Evolutionary conservation across 2,329 filamentous ascomycete genomes (phyloP).

Genomic region (Immersiporthe knoxdaviesiana): DNA sequence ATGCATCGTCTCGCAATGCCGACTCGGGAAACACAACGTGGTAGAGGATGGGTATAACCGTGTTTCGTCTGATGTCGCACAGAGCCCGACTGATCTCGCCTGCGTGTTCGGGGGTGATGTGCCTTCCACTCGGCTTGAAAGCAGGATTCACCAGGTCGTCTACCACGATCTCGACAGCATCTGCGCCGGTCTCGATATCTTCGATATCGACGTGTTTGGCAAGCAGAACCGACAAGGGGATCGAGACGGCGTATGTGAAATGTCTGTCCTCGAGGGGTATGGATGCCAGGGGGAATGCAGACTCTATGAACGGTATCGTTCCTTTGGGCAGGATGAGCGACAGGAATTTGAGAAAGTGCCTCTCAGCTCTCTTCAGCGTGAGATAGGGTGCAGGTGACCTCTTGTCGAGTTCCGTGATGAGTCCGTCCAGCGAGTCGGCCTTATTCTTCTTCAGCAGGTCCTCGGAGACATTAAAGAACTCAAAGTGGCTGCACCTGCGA

Average conservation of each 20-base stretch:
- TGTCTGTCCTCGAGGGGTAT: slow-evolving; percentile 62
- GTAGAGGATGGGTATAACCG: slow-evolving; percentile 62
- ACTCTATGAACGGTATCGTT: slow-evolving; percentile 61
- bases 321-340: slow-evolving; percentile 60
- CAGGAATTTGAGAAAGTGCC: slow-evolving; percentile 71
- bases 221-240: slow-evolving; percentile 62
- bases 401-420: slow-evolving; percentile 40
- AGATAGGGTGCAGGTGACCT: slow-evolving; percentile 61
- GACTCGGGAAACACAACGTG: slow-evolving; percentile 48
- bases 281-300: slow-evolving; percentile 66
- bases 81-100: slow-evolving; percentile 61
- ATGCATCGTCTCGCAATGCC: slow-evolving; percentile 32
- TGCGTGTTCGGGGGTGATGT: slow-evolving; percentile 41
- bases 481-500: slow-evolving; percentile 70
- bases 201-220: slow-evolving; percentile 61
- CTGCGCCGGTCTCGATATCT: slow-evolving; percentile 66
- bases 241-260: slow-evolving; percentile 69
- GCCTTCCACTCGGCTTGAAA: slow-evolving; percentile 24
- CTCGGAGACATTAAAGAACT: slow-evolving; percentile 77
- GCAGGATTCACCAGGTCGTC: slow-evolving; percentile 41
- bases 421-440: slow-evolving; percentile 37
- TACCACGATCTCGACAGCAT: slow-evolving; percentile 67
- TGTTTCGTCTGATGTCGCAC: slow-evolving; percentile 64
- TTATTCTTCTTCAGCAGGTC: slow-evolving; percentile 35
- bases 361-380: slow-evolving; percentile 68